Conservation (phyloP, 108 stramenopile genomes). For the Cyclostephanos invisitatus region DNA sequence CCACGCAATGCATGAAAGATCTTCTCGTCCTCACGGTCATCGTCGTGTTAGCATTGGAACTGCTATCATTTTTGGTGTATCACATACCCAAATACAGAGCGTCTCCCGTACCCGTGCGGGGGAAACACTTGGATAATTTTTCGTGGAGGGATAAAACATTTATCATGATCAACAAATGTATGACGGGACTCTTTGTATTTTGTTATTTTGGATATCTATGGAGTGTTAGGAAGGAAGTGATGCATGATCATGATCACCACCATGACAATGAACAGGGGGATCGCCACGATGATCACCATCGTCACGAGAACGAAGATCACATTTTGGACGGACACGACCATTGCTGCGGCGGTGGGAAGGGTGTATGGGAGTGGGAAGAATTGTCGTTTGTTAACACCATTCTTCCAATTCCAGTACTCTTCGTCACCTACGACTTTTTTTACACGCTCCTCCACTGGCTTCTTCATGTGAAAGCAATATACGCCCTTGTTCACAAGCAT, state of each 20-base stretch:
- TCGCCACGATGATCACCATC: neutral
- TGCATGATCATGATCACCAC: neutral
- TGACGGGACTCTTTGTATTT: conserved; percentile 83
- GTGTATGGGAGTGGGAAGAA: conserved; percentile 58
- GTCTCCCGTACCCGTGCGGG: conserved; percentile 74
- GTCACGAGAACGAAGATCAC: conserved; percentile 1
- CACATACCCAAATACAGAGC: conserved; percentile 20
- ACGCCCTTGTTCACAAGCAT: conserved; percentile 95
- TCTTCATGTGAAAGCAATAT: conserved; percentile 87
- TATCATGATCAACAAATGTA: conserved; percentile 71
- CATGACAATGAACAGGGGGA: conserved; percentile 26
- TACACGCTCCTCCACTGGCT: conserved; percentile 93
- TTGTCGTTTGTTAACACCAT: conserved; percentile 47
- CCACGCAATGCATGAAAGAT: conserved; percentile 23
- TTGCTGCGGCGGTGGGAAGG: conserved; percentile 33
- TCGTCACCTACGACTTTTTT: conserved; percentile 93
- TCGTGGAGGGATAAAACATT: conserved; percentile 59
- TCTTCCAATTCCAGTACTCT: conserved; percentile 75
- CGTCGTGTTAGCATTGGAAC: conserved; percentile 31
- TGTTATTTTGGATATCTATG: conserved; percentile 63
- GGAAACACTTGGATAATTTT: conserved; percentile 84
- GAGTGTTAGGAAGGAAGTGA: conserved; percentile 28
- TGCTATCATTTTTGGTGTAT: conserved; percentile 28
- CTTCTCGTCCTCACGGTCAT: conserved; percentile 25
- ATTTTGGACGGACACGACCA: conserved; percentile 4